These are phyloP conservation scores for Meyerozyma guilliermondii DNA, from an alignment of 1,139 yeast genomes.

Conservation along the genomic window DNA sequence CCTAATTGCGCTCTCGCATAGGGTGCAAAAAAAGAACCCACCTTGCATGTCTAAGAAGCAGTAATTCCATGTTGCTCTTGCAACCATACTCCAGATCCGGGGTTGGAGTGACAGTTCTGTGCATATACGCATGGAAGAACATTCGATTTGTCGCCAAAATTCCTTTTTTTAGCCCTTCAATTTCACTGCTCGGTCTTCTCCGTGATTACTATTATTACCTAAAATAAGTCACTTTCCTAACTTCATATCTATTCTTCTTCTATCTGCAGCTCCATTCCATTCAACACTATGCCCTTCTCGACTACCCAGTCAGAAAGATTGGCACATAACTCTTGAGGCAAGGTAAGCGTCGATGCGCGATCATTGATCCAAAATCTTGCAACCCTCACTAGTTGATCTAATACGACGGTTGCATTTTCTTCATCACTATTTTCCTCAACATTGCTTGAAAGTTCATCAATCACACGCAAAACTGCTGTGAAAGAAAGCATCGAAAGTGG, in stretches of 20 bases:
- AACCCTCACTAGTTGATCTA: conserved; percentile 26
- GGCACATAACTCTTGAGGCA: conserved; percentile 22
- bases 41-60: background rate
- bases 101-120: background rate
- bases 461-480: conserved; percentile 26
- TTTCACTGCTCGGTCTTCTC: too few species aligned
- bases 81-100: too few species aligned
- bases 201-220: background rate
- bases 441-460: conserved; percentile 18
- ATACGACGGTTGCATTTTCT: conserved; percentile 5
- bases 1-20: background rate
- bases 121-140: background rate
- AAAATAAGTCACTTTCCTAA: background rate
- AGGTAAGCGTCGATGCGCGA: conserved; percentile 12
- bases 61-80: too few species aligned
- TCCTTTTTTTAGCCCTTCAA: too few species aligned
- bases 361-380: conserved; percentile 31
- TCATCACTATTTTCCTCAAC: conserved; percentile 14
- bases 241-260: conserved; percentile 11
- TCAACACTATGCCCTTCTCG: conserved; percentile 28
- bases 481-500: conserved; percentile 27
- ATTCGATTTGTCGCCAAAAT: background rate
- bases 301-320: conserved; percentile 29
- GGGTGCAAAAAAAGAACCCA: background rate
- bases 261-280: conserved; percentile 19